phyloP scores from a whole-genome alignment of 164 flowering plant species.

The Echeveria elegans region DNA sequence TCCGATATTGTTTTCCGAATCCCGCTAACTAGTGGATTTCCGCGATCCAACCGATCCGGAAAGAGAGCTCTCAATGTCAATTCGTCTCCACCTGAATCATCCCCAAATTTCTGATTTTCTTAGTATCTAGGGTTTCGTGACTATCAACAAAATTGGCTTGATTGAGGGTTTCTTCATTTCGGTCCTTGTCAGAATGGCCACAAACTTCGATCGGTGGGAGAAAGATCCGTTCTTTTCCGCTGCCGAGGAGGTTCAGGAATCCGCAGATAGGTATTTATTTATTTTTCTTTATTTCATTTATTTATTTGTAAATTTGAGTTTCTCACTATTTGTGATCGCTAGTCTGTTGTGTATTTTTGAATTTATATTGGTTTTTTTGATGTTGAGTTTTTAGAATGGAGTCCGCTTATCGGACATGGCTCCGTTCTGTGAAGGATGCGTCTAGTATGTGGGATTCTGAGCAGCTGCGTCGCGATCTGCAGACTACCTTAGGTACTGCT shows the following conservation, averaged over 20 bases:
- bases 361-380: too few species aligned
- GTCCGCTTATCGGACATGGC: too few species aligned
- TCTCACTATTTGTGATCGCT: not conserved
- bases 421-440: constrained; percentile 11
- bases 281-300: too few species aligned
- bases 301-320: too few species aligned
- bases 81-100: too few species aligned
- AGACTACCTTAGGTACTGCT: constrained; percentile 61
- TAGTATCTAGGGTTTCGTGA: not conserved
- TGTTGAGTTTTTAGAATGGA: too few species aligned
- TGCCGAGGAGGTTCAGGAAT: constrained; percentile 92
- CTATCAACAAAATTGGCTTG: not conserved
- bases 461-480: too few species aligned
- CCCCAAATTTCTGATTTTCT: not conserved
- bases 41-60: not conserved
- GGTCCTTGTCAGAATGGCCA: constrained; percentile 32
- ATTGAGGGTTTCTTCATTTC: not conserved
- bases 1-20: constrained; percentile 1
- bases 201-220: constrained; percentile 83
- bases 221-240: constrained; percentile 87
- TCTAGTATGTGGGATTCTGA: too few species aligned
- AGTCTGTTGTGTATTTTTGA: not conserved
- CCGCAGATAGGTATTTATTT: constrained; percentile 62
- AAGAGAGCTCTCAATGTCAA: not conserved
- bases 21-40: not conserved